phyloP scores from a whole-genome alignment of 208 protist species.

The Balamuthia mandrillaris region DNA sequence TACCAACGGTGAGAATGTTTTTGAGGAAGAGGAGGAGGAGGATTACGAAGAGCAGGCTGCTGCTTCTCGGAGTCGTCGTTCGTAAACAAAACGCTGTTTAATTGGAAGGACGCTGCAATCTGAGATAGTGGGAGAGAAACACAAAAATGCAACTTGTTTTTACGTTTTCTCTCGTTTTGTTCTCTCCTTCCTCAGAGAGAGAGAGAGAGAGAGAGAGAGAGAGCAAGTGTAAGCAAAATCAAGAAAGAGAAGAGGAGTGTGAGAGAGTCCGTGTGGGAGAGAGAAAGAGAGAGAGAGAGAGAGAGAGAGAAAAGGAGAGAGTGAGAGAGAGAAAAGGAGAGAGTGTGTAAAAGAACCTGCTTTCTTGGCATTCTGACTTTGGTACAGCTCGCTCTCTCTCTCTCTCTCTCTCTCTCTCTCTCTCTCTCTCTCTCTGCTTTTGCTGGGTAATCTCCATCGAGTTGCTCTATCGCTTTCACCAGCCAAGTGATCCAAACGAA shows the following conservation, averaged over 20 bases:
- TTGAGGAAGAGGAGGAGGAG: background rate
- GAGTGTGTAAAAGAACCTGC: background rate
- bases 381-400: slow-evolving; percentile 1
- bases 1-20: too few relatives aligned
- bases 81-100: background rate
- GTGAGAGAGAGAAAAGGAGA: background rate
- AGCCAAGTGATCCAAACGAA: too few relatives aligned
- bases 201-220: too few relatives aligned
- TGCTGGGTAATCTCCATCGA: too few relatives aligned
- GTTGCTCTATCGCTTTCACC: too few relatives aligned
- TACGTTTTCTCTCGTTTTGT: background rate
- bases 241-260: background rate
- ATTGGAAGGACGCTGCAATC: background rate
- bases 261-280: background rate
- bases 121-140: background rate
- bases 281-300: background rate
- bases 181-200: background rate
- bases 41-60: background rate
- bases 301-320: background rate
- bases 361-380: background rate
- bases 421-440: background rate
- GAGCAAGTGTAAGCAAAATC: background rate
- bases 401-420: background rate
- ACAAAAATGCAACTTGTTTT: background rate
- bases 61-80: too few relatives aligned